These are phyloP conservation scores for Arabidopsis arenosa DNA, from an alignment of 345 rosid species.

Conservation along the genomic window DNA sequence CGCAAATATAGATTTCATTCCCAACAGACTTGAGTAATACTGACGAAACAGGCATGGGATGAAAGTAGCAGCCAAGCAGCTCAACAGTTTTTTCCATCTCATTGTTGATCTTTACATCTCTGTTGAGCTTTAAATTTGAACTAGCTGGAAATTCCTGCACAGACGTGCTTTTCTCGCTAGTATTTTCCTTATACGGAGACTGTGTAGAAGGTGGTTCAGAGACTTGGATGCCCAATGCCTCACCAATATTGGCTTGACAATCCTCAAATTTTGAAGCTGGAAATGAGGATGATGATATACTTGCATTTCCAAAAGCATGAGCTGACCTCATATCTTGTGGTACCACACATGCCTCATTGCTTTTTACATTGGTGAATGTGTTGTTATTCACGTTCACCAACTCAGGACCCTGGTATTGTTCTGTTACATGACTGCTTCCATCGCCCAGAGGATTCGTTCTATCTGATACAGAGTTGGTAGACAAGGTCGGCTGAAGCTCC, in stretches of 20 bases:
- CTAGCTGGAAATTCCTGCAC: constrained; percentile 43
- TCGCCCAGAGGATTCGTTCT: constrained; percentile 25
- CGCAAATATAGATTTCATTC: constrained; percentile 64
- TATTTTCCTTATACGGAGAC: constrained; percentile 32
- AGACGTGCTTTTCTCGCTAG: constrained; percentile 37
- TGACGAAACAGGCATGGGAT: constrained; percentile 64
- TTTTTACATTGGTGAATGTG: constrained; percentile 32
- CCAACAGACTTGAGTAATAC: constrained; percentile 57
- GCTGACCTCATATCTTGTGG: constrained; percentile 37
- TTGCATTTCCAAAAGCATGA: constrained; percentile 39
- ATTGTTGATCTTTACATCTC: constrained; percentile 49
- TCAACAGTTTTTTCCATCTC: constrained; percentile 56
- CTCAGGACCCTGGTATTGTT: constrained; percentile 37
- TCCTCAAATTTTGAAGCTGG: constrained; percentile 44
- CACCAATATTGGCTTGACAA: constrained; percentile 35
- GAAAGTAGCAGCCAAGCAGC: constrained; percentile 80
- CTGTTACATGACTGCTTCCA: constrained; percentile 40
- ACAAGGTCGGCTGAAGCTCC: constrained; percentile 41
- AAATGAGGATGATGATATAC: constrained; percentile 37
- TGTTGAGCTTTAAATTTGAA: constrained; percentile 46
- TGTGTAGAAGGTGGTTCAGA: constrained; percentile 44
- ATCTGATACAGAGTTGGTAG: constrained; percentile 42
- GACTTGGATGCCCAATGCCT: constrained; percentile 43
- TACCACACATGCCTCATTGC: constrained; percentile 24
- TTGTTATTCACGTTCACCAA: constrained; percentile 32